phyloP scores from a whole-genome alignment of 768 basidiomycete genomes.

The Phaeotremella skinneri region DNA sequence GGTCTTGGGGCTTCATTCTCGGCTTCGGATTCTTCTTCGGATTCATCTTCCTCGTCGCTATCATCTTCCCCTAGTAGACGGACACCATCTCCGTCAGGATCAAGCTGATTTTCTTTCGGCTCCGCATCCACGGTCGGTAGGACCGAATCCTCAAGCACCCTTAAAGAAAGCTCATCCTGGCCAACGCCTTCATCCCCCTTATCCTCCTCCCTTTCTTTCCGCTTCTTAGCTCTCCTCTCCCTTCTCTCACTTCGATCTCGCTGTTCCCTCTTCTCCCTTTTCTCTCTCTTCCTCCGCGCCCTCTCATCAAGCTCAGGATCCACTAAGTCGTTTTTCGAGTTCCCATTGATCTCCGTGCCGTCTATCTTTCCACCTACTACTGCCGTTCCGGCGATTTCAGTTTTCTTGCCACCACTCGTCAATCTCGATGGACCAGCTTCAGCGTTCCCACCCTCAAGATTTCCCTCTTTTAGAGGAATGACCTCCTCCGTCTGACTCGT shows the following conservation, averaged over 20 bases:
- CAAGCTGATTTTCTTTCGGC: background rate
- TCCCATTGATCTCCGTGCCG: no score
- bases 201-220: conserved; percentile 15
- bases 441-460: conserved; percentile 10
- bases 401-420: background rate
- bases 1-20: conserved; percentile 4
- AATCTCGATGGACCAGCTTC: background rate
- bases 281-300: conserved; percentile 24
- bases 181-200: conserved; percentile 19
- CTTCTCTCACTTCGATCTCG: conserved; percentile 24
- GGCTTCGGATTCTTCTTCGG: conserved; percentile 15
- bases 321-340: conserved; percentile 21
- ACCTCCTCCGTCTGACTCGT: conserved; percentile 3
- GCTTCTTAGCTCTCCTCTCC: conserved; percentile 26
- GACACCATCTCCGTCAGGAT: background rate
- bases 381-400: background rate
- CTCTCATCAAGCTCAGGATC: conserved; percentile 34
- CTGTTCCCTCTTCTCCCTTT: conserved; percentile 30
- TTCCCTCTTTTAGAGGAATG: conserved; percentile 26
- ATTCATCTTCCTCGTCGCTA: conserved; percentile 5
- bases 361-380: conserved; percentile 8
- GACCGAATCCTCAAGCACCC: conserved; percentile 6
- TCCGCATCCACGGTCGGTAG: conserved; percentile 1
- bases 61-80: conserved; percentile 8
- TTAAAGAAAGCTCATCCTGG: no score